Conservation (phyloP, 441 rosid species). For the Pelargonium australe region DNA sequence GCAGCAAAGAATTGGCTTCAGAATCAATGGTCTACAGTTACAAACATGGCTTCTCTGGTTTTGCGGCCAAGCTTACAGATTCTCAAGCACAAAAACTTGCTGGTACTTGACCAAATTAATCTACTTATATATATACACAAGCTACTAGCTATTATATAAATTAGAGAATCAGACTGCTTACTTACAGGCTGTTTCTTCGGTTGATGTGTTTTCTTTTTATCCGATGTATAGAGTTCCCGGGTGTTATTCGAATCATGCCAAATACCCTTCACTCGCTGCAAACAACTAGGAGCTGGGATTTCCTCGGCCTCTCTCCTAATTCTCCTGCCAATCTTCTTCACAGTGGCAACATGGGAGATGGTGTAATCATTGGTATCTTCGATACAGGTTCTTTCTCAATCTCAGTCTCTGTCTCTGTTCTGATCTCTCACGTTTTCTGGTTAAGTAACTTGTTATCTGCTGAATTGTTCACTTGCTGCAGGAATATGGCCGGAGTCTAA, state of each 20-base stretch:
- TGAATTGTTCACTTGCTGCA: conserved; percentile 7
- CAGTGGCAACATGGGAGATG: conserved; percentile 52
- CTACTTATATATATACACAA: background rate
- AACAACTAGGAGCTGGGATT: conserved; percentile 64
- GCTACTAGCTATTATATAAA: background rate
- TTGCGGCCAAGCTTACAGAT: conserved; percentile 55
- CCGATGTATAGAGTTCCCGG: conserved; percentile 37
- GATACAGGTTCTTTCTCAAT: conserved; percentile 43
- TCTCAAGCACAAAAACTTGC: conserved; percentile 48
- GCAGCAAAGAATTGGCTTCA: conserved; percentile 50
- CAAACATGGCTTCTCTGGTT: conserved; percentile 67
- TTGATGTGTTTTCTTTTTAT: background rate
- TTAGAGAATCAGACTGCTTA: background rate
- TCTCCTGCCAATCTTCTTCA: conserved; percentile 33
- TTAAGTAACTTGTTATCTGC: background rate
- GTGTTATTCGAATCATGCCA: conserved; percentile 46
- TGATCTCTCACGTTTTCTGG: background rate
- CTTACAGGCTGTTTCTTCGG: background rate
- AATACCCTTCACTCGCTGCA: conserved; percentile 42
- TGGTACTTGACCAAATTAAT: conserved; percentile 24
- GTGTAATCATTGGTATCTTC: conserved; percentile 48
- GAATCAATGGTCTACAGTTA: conserved; percentile 57
- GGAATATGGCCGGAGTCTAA: conserved; percentile 70
- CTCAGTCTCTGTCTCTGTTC: background rate
- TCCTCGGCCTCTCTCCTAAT: conserved; percentile 46